Evolutionary conservation across 2,329 filamentous ascomycete genomes (phyloP), one percentile per base, ranked within the genome.

Genomic region (Eurotiales sp.): DNA sequence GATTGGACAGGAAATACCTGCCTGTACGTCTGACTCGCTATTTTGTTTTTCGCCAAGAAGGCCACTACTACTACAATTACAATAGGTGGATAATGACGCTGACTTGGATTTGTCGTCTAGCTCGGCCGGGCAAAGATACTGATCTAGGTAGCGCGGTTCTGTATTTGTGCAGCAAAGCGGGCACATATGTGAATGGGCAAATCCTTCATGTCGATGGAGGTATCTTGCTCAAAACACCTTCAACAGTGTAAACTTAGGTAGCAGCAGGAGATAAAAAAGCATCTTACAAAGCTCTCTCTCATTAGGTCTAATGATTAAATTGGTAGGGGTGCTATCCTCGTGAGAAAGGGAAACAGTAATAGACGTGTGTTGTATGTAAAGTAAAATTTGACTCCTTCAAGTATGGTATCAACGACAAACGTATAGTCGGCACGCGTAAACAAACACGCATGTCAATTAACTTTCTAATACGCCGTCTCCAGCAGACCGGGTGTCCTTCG

Each of bases 71-170:
- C n/a, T n/a, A n/a, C n/a, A n/a, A n/a, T n/a, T 19, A 10, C 17
- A 37, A 19, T 15, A 15, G 2, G 3, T 23, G 8, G 15, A 10
- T 17, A 4, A 22, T 22, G 12, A 34, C 22, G 6, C 42, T 45
- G 32, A 45, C 32, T 49, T 48, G n/a, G n/a, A n/a, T 41, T 44
- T 32, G 36, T 30, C 40, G 22, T 30, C 8, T 30, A 62, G 62
- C 57, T 21, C 57, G 61, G 25, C 79, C 79, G 0, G 82, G 81
- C 0, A 76, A 79, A 22, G 82, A 84, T 56, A 64, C 76, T 27
- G 81, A 84, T 59, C 83, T 84, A 74, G 80, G 78, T 0, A 73
- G 74, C 37, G 77, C 77, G 0, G 72, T 83, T 3, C 62, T 85
- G 22, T 83, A 79, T 55, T 68, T 73, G 15, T 77, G 74, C 23